Conservation (phyloP, 257 asterid genomes). For the Linderniella brevidens region DNA sequence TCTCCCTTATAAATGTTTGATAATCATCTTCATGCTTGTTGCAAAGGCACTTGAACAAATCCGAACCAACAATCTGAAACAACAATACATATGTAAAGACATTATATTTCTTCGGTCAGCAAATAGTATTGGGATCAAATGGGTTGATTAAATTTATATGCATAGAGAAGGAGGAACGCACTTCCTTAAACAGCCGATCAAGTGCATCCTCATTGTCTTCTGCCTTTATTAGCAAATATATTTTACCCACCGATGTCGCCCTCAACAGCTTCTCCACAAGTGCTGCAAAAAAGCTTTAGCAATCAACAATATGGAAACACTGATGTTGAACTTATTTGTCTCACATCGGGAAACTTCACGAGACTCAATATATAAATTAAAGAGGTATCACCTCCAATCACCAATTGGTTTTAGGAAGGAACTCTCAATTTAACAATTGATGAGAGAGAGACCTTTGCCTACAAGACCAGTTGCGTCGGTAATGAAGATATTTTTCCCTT, state of each 20-base stretch:
- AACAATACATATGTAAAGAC: not conserved
- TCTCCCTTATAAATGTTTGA: slow-evolving; percentile 17
- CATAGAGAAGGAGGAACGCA: not conserved
- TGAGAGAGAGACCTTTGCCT: slow-evolving; percentile 36
- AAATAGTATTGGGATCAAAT: not conserved
- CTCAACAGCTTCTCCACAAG: slow-evolving; percentile 36
- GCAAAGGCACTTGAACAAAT: slow-evolving; percentile 20
- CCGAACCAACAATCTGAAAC: slow-evolving; percentile 21
- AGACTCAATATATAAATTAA: no score
- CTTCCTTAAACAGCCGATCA: slow-evolving; percentile 22
- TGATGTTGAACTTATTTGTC: no score
- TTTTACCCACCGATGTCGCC: slow-evolving; percentile 27
- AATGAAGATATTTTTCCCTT: slow-evolving; percentile 33
- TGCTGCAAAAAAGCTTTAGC: slow-evolving; percentile 10
- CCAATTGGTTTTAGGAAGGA: no score
- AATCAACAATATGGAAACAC: not conserved
- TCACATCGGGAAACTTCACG: no score
- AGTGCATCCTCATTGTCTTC: slow-evolving; percentile 26
- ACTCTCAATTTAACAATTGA: no score
- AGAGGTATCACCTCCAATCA: no score
- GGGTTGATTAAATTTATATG: no score
- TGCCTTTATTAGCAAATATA: slow-evolving; percentile 28
- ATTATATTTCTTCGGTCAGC: no score
- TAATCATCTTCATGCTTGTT: slow-evolving; percentile 21
- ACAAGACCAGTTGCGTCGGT: slow-evolving; percentile 67